A percentile compares a stretch with the other conserved stretches of the same genome.
phyloP scores from a whole-genome alignment of 352 stramenopile species.

The Phytophthora cactorum region DNA sequence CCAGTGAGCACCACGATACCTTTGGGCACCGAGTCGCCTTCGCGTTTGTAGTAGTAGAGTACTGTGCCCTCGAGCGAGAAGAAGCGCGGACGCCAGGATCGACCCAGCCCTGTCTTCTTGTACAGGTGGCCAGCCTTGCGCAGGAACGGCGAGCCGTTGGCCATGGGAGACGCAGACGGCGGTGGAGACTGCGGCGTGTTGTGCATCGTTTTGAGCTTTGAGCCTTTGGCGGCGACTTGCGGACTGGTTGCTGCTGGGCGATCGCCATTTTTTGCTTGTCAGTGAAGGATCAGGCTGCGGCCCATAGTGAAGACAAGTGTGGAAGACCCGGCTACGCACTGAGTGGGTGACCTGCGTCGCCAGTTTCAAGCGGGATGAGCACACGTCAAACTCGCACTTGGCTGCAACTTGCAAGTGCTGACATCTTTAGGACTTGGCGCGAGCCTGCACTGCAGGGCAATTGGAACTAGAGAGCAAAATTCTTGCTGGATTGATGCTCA shows the following conservation, averaged over 20 bases:
- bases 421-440: too few species aligned
- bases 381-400: constrained; percentile 13
- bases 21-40: constrained; percentile 63
- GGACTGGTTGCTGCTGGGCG: constrained; percentile 14
- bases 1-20: constrained; percentile 74
- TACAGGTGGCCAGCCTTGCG: constrained; percentile 70
- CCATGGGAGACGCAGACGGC: not conserved
- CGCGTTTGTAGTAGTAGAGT: constrained; percentile 80
- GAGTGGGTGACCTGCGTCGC: constrained; percentile 13
- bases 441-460: too few species aligned
- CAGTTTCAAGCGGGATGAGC: constrained; percentile 23
- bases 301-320: constrained; percentile 16
- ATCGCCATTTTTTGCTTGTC: constrained; percentile 15
- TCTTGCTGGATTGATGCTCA: too few species aligned
- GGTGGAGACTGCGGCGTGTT: constrained; percentile 17
- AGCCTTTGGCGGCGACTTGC: constrained; percentile 16
- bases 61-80: constrained; percentile 70
- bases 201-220: constrained; percentile 2
- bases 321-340: constrained; percentile 3
- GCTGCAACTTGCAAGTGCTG: too few species aligned
- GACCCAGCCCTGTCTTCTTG: constrained; percentile 64
- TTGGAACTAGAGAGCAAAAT: too few species aligned
- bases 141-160: constrained; percentile 28
- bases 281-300: constrained; percentile 9
- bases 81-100: constrained; percentile 69